Base-by-base conservation (phyloP, 1,284 basidiomycete genomes). In the Cryptococcus wingfieldii region DNA sequence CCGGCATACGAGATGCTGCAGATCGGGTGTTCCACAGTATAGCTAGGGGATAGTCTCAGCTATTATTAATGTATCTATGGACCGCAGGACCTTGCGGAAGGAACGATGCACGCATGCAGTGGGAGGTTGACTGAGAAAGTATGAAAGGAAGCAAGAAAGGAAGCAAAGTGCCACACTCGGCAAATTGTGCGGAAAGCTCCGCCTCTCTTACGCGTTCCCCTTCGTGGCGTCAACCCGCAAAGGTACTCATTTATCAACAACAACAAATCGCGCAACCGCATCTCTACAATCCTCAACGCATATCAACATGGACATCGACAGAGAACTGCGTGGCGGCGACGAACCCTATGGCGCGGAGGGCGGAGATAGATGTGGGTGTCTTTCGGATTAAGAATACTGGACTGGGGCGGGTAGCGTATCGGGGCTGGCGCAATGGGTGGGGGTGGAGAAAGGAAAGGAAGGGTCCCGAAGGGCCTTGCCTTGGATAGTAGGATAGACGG, bases 271-370 rank as follows among this genome's bases (percentile, higher is more conserved):
- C 18, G 10, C 37, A 46, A 19, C n/a, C 19, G 37, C 51, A 37
- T 47, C 19, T 31, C 38, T 34, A 18, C 37, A 14, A 28, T n/a
- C 14, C 37, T 48, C 16, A n/a, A 44, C 25, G 43, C 19, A 54
- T 14, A 42, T 23, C 38, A 49, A 10, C 25, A 71, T 71, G 69
- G 69, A 71, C 61, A 66, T 69, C 68, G 69, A 71, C 53, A 53
- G 68, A 61, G 69, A 69, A 58, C 67, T 68, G 66, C 58, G 68
- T 44, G 63, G 31, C 10, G 31, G 59, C 18, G 69, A 64, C 51
- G 68, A 71, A 47, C 58, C 66, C 44, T 53, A 59, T 58, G 63
- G 64, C 50, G 58, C 57, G 7, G 66, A 67, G 31, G 52, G 25
- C 28, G 59, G 60, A 47, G 64, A 65, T 57, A 52, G 65, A 60